Evolutionary conservation across 208 protist genomes (phyloP).

Genomic region (Trypanosoma mega): DNA sequence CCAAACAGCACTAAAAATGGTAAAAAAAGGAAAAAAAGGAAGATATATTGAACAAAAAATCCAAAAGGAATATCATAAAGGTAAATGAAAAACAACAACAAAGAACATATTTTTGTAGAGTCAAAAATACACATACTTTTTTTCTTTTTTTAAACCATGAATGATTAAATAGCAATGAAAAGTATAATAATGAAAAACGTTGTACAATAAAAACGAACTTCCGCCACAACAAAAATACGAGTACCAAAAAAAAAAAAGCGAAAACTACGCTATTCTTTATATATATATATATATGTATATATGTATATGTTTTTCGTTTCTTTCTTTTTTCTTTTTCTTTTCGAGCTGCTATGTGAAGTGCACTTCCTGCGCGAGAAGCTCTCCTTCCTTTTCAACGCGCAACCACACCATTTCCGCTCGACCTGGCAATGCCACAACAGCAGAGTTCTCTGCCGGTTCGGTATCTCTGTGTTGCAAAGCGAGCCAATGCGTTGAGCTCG

Average conservation of each 20-base stretch:
- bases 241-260: too few relatives aligned
- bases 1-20: conserved; percentile 3
- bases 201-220: too few relatives aligned
- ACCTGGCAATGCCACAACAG: conserved; percentile 20
- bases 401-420: conserved; percentile 26
- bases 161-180: too few relatives aligned
- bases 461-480: neutral
- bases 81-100: too few relatives aligned
- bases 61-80: neutral
- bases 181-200: too few relatives aligned
- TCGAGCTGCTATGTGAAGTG: neutral
- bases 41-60: neutral
- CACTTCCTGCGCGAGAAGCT: conserved; percentile 33
- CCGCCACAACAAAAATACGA: too few relatives aligned
- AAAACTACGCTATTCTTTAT: too few relatives aligned
- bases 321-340: conserved; percentile 1
- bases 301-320: too few relatives aligned
- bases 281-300: too few relatives aligned
- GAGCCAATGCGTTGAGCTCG: neutral
- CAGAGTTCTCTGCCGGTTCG: neutral
- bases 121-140: too few relatives aligned
- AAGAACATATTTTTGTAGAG: too few relatives aligned
- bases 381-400: conserved; percentile 34
- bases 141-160: too few relatives aligned
- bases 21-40: conserved; percentile 4